Evolutionary conservation across 305 asterid genomes (phyloP), one percentile per base, ranked within the genome.

Genomic region (Fraxinus albicans): DNA sequence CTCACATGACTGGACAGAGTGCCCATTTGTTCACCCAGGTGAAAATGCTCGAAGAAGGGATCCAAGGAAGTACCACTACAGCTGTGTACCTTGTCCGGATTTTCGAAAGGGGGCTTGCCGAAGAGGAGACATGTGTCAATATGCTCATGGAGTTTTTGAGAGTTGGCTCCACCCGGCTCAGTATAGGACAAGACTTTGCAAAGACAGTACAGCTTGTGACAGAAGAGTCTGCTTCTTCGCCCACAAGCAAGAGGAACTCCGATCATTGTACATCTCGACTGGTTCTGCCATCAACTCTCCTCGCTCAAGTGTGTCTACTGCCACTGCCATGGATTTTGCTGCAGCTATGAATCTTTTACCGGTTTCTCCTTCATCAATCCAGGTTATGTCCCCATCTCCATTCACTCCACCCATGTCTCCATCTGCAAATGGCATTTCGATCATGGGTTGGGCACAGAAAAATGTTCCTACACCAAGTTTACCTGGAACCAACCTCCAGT

Each of bases 221-320:
- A 77, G 88, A 17, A 83, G 60, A 74, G 84, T 86, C 27, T 86
- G 88, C 65, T 86, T 86, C 73, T 86, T 86, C 6, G 86, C 88
- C 9, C 88, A 86, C 44, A 73, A 86, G 3, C 93, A 89, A 19
- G 97, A 92, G 67, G 97, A 94, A 73, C 94, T 94, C 58, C 91
- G 97, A 8, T 93, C 97, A 21, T 84, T 92, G 84, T 94, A 90
- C 44, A 89, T 89, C 81, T 91, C 97, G 0, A 94, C 97, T 15
- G 95, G 97, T 15, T 93, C 97, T 10, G 95, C 93, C 19, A 91
- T 91, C 67, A 93, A 94, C 0, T 93, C 98, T 34, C 97, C 96
- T 58, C 94, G 90, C 35, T 85, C 96, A 3, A 86, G 81, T 63
- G 55, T 89, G 47, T 65, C 90, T 36, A 55, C 86, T 78, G 88